These are phyloP conservation scores for Dillenia suffruticosa DNA, from an alignment of 164 flowering plant genomes.

Conservation along the genomic window DNA sequence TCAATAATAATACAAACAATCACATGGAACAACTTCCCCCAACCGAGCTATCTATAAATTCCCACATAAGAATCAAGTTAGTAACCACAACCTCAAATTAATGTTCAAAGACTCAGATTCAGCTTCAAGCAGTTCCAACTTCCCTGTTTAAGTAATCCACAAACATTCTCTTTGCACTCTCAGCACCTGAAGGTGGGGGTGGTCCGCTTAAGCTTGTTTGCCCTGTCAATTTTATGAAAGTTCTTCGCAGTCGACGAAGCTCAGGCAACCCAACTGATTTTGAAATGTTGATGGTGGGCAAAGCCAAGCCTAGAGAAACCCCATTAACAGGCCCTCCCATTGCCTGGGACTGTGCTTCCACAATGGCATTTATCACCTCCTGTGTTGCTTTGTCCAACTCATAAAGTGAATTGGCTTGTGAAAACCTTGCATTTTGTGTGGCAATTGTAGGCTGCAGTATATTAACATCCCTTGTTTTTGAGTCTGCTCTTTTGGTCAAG, in stretches of 20 bases:
- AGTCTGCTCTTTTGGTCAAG: constrained; percentile 74
- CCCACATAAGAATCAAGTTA: too few species aligned
- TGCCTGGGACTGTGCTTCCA: constrained; percentile 79
- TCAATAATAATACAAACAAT: too few species aligned
- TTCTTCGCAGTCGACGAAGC: constrained; percentile 75
- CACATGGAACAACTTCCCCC: too few species aligned
- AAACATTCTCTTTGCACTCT: constrained; percentile 92
- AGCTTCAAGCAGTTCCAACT: constrained; percentile 44
- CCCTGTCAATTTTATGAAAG: constrained; percentile 83
- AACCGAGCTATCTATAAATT: too few species aligned
- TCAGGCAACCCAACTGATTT: constrained; percentile 84
- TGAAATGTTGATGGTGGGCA: constrained; percentile 52
- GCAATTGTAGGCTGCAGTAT: constrained; percentile 92
- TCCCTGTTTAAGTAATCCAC: constrained; percentile 88
- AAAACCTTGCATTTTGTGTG: constrained; percentile 58
- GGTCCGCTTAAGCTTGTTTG: constrained; percentile 96
- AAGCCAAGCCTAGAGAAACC: constrained; percentile 48
- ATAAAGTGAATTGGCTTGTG: constrained; percentile 82
- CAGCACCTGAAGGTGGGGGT: constrained; percentile 93
- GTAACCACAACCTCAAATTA: too few species aligned
- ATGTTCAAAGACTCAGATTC: too few species aligned
- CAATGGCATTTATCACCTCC: constrained; percentile 71
- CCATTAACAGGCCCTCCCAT: constrained; percentile 67
- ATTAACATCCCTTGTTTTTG: constrained; percentile 63
- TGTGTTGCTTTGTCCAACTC: constrained; percentile 92